Base-by-base conservation (phyloP, 1,139 yeast genomes). In the Petasospora rhodanensis region DNA sequence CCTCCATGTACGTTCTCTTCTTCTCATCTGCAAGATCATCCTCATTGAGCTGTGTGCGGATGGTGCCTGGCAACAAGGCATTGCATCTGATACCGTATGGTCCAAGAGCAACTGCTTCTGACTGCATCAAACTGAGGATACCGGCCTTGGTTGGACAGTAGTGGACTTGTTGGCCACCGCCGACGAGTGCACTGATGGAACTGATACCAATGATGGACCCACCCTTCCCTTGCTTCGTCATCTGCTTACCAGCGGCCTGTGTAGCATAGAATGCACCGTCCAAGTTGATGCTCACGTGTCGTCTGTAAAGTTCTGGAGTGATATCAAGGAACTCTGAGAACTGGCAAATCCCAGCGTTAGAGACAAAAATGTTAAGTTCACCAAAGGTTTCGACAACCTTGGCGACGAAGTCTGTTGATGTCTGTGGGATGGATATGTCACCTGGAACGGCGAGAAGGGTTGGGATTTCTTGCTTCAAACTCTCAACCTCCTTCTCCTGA, bases 61-160 rank as follows among this genome's bases (percentile, higher is more conserved):
- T 64, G 11, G 72, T 66, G 5, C 72, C 72, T 6, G 72, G 73
- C 19, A 66, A 49, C 11, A 66, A 42, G 7, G 70, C 68, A 46
- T 66, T 66, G 37, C 65, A 61, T 40, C 66, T 51, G 23, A 63
- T 63, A 6, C 64, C 64, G 40, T 55, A 58, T 24, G 59, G 54
- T 0, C 72, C 72, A 21, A 66, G 52, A 2, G 69, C 68, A 32
- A 62, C 59, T 2, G 72, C 72, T 18, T 61, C 57, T 5, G 68
- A 60, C 41, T 66, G 70, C 57, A 64, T 66, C 39, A 67, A 49
- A 9, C 69, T 63, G 31, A 65, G 49, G 24, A 66, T 57, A n/a
- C 70, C 73, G 4, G 70, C 71, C 41, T 67, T 67, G 7, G 73
- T 64, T n/a, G 72, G 68, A 8, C 69, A 64, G 43, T 66, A 67